A percentile compares a stretch with the other conserved stretches of the same genome.
phyloP scores from a whole-genome alignment of 768 basidiomycete species.

The Lentinula aciculospora region DNA sequence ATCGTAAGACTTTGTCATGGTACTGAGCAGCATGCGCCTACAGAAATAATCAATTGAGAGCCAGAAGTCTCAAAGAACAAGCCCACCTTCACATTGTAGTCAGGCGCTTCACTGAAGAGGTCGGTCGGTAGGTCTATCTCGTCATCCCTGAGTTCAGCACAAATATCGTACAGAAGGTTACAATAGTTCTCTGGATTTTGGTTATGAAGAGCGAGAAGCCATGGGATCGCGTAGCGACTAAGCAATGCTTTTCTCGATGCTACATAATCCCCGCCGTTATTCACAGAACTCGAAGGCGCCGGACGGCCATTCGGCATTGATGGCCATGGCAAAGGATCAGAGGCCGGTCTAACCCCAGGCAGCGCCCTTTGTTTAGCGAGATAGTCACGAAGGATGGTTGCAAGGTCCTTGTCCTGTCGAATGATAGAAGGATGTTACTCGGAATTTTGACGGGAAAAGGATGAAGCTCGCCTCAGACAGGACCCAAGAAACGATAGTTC shows the following conservation, averaged over 20 bases:
- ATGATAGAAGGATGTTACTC: neutral
- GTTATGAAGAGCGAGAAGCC: conserved; percentile 67
- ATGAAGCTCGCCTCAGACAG: conserved; percentile 51
- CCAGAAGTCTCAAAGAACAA: neutral
- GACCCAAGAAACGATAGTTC: conserved; percentile 62
- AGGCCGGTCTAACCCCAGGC: conserved; percentile 55
- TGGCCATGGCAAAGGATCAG: conserved; percentile 54
- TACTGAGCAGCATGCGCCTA: conserved; percentile 17
- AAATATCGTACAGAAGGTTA: conserved; percentile 46
- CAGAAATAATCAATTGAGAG: neutral
- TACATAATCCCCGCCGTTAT: conserved; percentile 70
- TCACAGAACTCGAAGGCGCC: conserved; percentile 30
- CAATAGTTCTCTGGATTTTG: conserved; percentile 51
- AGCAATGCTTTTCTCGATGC: conserved; percentile 50
- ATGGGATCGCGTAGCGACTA: conserved; percentile 51
- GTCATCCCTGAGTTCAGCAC: conserved; percentile 34
- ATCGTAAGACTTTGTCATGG: conserved; percentile 41
- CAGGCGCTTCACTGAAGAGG: conserved; percentile 7
- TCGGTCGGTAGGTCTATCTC: conserved; percentile 7
- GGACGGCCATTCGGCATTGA: conserved; percentile 28
- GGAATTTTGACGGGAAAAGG: neutral
- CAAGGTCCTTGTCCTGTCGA: conserved; percentile 59
- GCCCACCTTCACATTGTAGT: conserved; percentile 13
- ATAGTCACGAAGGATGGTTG: conserved; percentile 62
- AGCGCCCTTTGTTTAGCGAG: conserved; percentile 49